These are phyloP conservation scores for Pseudopithomyces chartarum DNA, from an alignment of 2,329 filamentous ascomycete species.

Conservation along the genomic window DNA sequence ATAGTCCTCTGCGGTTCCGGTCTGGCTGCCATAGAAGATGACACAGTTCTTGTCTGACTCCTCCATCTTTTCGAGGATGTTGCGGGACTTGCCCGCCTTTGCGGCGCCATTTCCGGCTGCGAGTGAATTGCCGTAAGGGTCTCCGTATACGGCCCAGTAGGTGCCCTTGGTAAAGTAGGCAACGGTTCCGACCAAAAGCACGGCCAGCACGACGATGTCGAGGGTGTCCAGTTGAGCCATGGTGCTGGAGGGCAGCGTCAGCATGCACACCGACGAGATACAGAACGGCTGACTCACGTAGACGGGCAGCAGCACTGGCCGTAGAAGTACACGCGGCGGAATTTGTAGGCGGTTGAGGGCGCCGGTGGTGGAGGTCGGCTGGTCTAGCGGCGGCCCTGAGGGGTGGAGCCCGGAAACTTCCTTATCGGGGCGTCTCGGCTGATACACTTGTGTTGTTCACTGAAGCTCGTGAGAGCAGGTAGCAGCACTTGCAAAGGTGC, in stretches of 20 bases:
- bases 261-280: slow-evolving; percentile 17
- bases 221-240: slow-evolving; percentile 98
- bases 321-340: slow-evolving; percentile 34
- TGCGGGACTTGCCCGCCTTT: slow-evolving; percentile 83
- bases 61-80: slow-evolving; percentile 95
- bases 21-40: slow-evolving; percentile 98
- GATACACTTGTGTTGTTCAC: slow-evolving; percentile 9
- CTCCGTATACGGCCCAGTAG: slow-evolving; percentile 86
- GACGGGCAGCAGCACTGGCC: slow-evolving; percentile 25
- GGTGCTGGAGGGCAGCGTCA: slow-evolving; percentile 36
- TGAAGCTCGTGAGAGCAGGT: slow-evolving; percentile 2
- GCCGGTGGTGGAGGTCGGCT: slow-evolving; percentile 23
- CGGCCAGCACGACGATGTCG: slow-evolving; percentile 88
- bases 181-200: slow-evolving; percentile 81
- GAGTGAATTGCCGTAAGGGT: slow-evolving; percentile 82
- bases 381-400: slow-evolving; percentile 18
- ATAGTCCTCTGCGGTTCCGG: slow-evolving; percentile 97
- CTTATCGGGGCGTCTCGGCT: slow-evolving; percentile 17
- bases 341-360: slow-evolving; percentile 24
- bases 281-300: slow-evolving; percentile 14
- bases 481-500: background rate
- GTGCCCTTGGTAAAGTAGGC: slow-evolving; percentile 99
- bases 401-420: slow-evolving; percentile 6
- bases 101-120: slow-evolving; percentile 67
- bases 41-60: slow-evolving; percentile 96